phyloP scores from a whole-genome alignment of 768 basidiomycete genomes.

The Termitomyces sp. region DNA sequence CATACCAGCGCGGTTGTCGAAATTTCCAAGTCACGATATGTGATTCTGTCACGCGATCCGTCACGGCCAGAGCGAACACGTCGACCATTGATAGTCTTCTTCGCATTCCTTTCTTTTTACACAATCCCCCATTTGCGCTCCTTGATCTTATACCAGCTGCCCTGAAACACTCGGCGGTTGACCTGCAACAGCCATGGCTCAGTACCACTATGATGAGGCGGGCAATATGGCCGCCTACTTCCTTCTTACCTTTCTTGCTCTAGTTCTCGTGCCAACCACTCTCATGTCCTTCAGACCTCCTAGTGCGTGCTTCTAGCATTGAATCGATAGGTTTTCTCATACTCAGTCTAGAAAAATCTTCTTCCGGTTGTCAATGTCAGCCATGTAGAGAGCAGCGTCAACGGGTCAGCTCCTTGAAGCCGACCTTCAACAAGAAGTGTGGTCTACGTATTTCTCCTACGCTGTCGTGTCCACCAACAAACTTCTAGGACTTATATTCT shows the following conservation, averaged over 20 bases:
- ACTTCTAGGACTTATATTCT: conserved; percentile 52
- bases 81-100: conserved; percentile 8
- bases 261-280: conserved; percentile 78
- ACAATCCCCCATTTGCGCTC: neutral
- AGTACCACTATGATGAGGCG: conserved; percentile 82
- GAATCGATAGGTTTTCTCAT: neutral
- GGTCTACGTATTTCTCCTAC: conserved; percentile 12
- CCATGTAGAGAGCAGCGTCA: conserved; percentile 53
- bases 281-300: conserved; percentile 39
- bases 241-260: conserved; percentile 80
- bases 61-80: conserved; percentile 18
- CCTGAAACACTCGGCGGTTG: neutral
- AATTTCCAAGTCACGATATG: conserved; percentile 3
- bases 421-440: conserved; percentile 47
- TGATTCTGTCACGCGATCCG: conserved; percentile 12
- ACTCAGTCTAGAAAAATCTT: conserved; percentile 24
- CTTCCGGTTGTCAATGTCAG: conserved; percentile 54
- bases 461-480: neutral
- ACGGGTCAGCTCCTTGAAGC: conserved; percentile 41
- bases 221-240: conserved; percentile 90
- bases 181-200: conserved; percentile 41
- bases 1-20: conserved; percentile 23
- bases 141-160: neutral
- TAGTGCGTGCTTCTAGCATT: conserved; percentile 31
- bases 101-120: neutral